phyloP scores from a whole-genome alignment of 495 filamentous ascomycete species.

The Lasiosphaeria miniovina region DNA sequence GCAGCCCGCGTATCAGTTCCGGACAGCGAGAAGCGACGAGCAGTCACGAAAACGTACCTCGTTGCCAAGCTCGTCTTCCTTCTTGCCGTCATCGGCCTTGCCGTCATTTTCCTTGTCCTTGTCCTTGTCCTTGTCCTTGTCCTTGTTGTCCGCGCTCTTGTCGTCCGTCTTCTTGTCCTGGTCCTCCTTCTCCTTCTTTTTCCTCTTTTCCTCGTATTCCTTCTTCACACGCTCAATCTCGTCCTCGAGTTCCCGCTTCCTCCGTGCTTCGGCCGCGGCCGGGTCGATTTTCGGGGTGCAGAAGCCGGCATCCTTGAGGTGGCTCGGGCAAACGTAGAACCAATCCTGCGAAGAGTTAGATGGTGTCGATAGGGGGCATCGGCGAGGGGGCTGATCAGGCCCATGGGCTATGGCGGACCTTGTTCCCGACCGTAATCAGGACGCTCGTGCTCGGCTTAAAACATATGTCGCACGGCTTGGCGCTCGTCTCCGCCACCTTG shows the following conservation, averaged over 20 bases:
- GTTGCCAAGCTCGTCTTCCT: constrained; percentile 51
- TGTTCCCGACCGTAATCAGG: constrained; percentile 84
- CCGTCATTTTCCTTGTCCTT: constrained; percentile 29
- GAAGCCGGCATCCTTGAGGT: constrained; percentile 82
- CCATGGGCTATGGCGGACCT: constrained; percentile 47
- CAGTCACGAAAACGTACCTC: neutral
- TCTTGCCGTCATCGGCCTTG: constrained; percentile 26
- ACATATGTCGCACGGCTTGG: constrained; percentile 86
- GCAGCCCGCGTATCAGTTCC: neutral
- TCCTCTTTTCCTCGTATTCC: constrained; percentile 73
- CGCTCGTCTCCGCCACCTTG: constrained; percentile 76
- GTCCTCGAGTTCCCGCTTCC: constrained; percentile 66
- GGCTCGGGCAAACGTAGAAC: constrained; percentile 84
- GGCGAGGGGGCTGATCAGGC: neutral
- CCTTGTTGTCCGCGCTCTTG: constrained; percentile 51
- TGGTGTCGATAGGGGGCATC: no score
- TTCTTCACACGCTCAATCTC: constrained; percentile 71
- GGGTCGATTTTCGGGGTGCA: constrained; percentile 76
- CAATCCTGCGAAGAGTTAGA: constrained; percentile 63
- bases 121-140: constrained; percentile 56
- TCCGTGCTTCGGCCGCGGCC: constrained; percentile 66
- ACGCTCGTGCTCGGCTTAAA: constrained; percentile 85
- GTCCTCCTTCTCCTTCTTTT: constrained; percentile 53
- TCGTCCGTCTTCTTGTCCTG: constrained; percentile 41
- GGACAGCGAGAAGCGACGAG: neutral